Base-by-base conservation (phyloP, 192 early-diverging fungal species). In the Backusella psychrophila region DNA sequence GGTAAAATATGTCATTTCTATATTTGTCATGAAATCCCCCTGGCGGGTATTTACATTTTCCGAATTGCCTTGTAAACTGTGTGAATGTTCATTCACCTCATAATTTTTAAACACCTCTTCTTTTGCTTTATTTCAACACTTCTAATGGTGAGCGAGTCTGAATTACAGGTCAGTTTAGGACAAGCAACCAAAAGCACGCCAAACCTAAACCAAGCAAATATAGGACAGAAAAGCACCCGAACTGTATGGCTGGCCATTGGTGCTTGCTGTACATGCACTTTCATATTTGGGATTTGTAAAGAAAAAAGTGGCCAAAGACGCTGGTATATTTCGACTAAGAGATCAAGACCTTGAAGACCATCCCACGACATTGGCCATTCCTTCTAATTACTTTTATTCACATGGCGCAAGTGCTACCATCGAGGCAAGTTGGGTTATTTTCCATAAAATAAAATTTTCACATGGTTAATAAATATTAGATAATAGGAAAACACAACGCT, bases 351-450 rank as follows among this genome's bases (percentile, higher is more conserved):
- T 81, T 29, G 26, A 73, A 0, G 86, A 85, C 38, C 21, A 49
- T 1, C 80, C 79, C 1, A 87, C 80, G 0, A 78, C 77, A 17
- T 67, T 81, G 33, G 78, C 86, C 23, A 44, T 87, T 59, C 81
- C 78, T 41, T 17, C 71, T 5, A 79, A 78, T 15, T 68, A 66
- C 52, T 49, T 78, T 35, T 9, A 17, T 15, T 15, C 66, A 6
- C 74, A 78, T 76, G 38, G 73, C 41, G n/a, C n/a, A 3, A 76
- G 72, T 19, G 70, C 46, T 38, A 5, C 9, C 5, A 9, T 46
- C 1, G 44, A 78, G 26, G 66, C 71, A 44, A 7, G 14, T 12
- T 38, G 19, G 5, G 2, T 6, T 53, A n/a, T 53, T 53, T 19
- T 76, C 17, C 56, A 56, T 6, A 41, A 38, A 31, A 71, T 76